phyloP scores from a whole-genome alignment of 2,329 filamentous ascomycete genomes.

The Lachnellula occidentalis region DNA sequence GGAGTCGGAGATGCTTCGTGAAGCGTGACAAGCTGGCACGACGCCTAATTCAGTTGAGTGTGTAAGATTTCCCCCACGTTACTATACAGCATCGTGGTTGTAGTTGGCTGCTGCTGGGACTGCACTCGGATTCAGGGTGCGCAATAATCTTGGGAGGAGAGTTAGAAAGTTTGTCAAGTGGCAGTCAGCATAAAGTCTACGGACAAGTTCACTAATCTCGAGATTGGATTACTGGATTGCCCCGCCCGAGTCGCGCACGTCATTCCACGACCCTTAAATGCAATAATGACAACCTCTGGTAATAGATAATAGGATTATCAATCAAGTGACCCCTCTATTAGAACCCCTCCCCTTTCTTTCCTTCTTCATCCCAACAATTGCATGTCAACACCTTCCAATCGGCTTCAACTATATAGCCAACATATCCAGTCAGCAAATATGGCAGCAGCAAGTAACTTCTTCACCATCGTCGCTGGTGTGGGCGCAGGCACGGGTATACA shows the following conservation, averaged over 20 bases:
- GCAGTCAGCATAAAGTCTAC: not conserved
- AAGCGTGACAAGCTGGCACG: too few species aligned
- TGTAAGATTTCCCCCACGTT: too few species aligned
- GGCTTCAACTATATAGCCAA: slow-evolving; percentile 7
- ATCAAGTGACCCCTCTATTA: slow-evolving; percentile 2
- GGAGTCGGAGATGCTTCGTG: too few species aligned
- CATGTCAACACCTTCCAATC: slow-evolving; percentile 15
- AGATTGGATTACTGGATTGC: not conserved
- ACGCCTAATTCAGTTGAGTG: too few species aligned
- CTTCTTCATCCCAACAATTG: not conserved
- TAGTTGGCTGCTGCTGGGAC: too few species aligned
- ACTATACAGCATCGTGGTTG: too few species aligned
- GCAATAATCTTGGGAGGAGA: not conserved
- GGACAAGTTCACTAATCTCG: slow-evolving; percentile 3
- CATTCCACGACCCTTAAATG: not conserved
- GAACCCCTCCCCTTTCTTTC: not conserved
- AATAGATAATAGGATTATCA: not conserved
- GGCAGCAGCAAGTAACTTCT: slow-evolving; percentile 42
- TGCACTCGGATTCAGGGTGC: too few species aligned
- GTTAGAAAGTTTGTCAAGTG: too few species aligned
- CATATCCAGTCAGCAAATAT: slow-evolving; percentile 11
- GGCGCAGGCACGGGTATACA: slow-evolving; percentile 58
- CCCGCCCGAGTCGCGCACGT: not conserved
- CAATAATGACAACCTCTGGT: too few species aligned
- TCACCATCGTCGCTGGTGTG: slow-evolving; percentile 65